Conservation (phyloP, 805 yeast species). For the Myxozyma geophila region DNA sequence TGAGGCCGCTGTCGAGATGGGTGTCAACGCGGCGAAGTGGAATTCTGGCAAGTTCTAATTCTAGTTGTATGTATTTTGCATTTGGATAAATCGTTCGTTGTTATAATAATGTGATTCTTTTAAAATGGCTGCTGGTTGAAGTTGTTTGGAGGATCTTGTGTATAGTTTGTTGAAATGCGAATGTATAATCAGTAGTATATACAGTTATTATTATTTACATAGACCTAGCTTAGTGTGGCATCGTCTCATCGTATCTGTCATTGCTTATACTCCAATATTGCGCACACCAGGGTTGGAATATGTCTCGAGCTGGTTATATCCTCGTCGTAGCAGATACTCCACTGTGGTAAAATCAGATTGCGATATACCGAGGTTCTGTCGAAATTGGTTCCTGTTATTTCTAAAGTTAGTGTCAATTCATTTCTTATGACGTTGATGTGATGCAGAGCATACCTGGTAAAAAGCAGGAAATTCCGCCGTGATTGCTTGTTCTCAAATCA, state of each 20-base stretch:
- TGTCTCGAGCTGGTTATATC: constrained; percentile 72
- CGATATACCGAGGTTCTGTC: constrained; percentile 57
- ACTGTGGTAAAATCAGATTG: constrained; percentile 83
- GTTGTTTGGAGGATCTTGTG: too few relatives aligned
- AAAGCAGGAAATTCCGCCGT: constrained; percentile 52
- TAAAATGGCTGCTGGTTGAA: too few relatives aligned
- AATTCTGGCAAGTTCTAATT: constrained; percentile 27
- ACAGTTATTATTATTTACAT: neutral
- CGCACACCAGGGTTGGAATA: constrained; percentile 72
- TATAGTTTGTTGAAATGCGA: too few relatives aligned
- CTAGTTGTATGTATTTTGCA: neutral
- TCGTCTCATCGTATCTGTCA: neutral
- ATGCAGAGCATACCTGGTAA: constrained; percentile 46
- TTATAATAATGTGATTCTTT: neutral
- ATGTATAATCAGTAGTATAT: neutral
- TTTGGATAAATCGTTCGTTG: too few relatives aligned
- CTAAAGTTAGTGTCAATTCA: too few relatives aligned
- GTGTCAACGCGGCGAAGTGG: constrained; percentile 42
- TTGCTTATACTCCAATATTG: constrained; percentile 51
- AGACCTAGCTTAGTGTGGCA: too few relatives aligned
- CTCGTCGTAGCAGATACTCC: constrained; percentile 80
- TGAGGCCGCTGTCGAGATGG: constrained; percentile 98
- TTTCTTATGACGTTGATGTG: too few relatives aligned
- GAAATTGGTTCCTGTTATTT: constrained; percentile 56
- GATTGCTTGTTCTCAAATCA: constrained; percentile 40